These are phyloP conservation scores for Aspergillus incahuasiensis DNA, from an alignment of 495 filamentous ascomycete genomes.

Conservation along the genomic window DNA sequence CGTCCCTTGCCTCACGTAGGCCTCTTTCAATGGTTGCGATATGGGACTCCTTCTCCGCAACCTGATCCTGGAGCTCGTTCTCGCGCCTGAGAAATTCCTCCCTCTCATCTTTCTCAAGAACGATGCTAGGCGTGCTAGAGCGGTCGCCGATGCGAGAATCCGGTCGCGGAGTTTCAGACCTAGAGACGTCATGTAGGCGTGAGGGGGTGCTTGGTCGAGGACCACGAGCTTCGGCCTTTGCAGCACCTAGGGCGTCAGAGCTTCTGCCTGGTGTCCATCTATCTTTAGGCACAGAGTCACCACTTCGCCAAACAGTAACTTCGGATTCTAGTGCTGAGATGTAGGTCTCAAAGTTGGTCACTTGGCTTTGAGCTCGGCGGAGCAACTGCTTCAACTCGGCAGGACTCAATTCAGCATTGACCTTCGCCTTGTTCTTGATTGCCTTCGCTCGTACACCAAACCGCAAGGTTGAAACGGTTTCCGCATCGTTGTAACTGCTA, in stretches of 20 bases:
- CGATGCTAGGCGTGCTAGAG: slow-evolving; percentile 79
- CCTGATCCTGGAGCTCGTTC: slow-evolving; percentile 94
- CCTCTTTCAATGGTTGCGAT: slow-evolving; percentile 71
- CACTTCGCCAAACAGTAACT: slow-evolving; percentile 77
- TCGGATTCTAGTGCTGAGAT: slow-evolving; percentile 81
- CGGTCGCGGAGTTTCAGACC: slow-evolving; percentile 60
- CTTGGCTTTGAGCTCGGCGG: slow-evolving; percentile 85
- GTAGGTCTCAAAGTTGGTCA: slow-evolving; percentile 82
- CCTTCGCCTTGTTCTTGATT: slow-evolving; percentile 99
- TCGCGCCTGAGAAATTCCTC: slow-evolving; percentile 94
- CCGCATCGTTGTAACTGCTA: slow-evolving; percentile 94
- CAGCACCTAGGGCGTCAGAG: slow-evolving; percentile 49
- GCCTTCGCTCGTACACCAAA: slow-evolving; percentile 97
- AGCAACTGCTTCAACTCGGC: slow-evolving; percentile 88
- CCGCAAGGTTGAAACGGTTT: slow-evolving; percentile 87
- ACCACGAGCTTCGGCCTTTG: slow-evolving; percentile 56
- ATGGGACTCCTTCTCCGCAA: slow-evolving; percentile 85
- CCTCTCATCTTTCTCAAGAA: slow-evolving; percentile 91
- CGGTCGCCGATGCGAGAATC: slow-evolving; percentile 85
- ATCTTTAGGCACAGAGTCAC: slow-evolving; percentile 85
- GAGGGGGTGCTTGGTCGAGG: slow-evolving; percentile 78
- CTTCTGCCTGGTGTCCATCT: slow-evolving; percentile 63
- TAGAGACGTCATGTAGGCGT: slow-evolving; percentile 53
- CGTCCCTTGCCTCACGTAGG: slow-evolving; percentile 75
- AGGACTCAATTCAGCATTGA: slow-evolving; percentile 95